A percentile compares a stretch with the other conserved stretches of the same genome.
phyloP scores from a whole-genome alignment of 768 basidiomycete genomes.

The Inosperma sp. region DNA sequence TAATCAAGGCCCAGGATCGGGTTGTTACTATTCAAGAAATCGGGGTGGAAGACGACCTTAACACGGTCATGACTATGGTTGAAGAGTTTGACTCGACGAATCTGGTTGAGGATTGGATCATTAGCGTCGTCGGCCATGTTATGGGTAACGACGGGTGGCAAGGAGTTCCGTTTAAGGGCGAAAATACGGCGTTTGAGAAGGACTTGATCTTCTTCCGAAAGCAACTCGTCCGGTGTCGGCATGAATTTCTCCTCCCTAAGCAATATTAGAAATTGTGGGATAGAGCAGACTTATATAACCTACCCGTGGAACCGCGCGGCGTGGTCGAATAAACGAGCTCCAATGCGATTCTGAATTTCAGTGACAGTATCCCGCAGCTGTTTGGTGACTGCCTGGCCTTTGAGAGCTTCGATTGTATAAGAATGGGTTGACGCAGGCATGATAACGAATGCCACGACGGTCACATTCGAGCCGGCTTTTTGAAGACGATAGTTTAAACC shows the following conservation, averaged over 20 bases:
- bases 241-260: constrained; percentile 68
- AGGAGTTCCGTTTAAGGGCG: constrained; percentile 88
- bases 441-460: constrained; percentile 97
- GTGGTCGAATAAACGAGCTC: constrained; percentile 88
- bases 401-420: constrained; percentile 96
- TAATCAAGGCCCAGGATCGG: constrained; percentile 97
- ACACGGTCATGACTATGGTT: constrained; percentile 86
- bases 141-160: constrained; percentile 97
- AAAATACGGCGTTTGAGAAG: constrained; percentile 94
- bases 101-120: constrained; percentile 94
- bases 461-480: constrained; percentile 61
- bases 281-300: constrained; percentile 25
- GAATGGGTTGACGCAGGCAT: constrained; percentile 96
- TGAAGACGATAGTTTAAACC: constrained; percentile 51
- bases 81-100: constrained; percentile 91
- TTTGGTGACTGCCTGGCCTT: constrained; percentile 94
- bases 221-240: constrained; percentile 67
- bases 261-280: neutral
- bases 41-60: constrained; percentile 97
- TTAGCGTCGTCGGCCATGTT: constrained; percentile 94
- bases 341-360: constrained; percentile 92
- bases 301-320: constrained; percentile 90
- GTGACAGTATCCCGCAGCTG: constrained; percentile 94
- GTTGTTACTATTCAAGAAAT: constrained; percentile 97
- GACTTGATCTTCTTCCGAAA: constrained; percentile 91